These are phyloP conservation scores for Sisymbrium irio DNA, from an alignment of 345 rosid genomes.

Conservation along the genomic window DNA sequence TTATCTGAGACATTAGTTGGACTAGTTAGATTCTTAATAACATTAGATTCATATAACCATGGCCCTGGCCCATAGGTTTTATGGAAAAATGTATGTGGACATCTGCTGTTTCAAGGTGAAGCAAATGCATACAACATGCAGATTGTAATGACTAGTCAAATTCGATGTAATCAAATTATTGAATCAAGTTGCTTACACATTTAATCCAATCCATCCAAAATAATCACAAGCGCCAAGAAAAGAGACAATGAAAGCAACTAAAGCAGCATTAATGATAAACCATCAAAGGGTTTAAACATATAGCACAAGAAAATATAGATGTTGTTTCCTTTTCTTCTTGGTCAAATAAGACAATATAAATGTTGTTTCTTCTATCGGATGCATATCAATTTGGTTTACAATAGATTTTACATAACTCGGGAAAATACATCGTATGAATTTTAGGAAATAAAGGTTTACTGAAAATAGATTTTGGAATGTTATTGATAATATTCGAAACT, in stretches of 20 bases:
- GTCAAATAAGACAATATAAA: neutral
- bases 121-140: slow-evolving; percentile 2
- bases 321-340: no score
- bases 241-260: neutral
- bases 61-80: neutral
- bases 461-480: neutral
- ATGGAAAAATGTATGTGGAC: neutral
- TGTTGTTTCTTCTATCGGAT: neutral
- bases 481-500: slow-evolving; percentile 19
- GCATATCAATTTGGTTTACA: neutral
- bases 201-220: slow-evolving; percentile 12
- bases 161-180: neutral
- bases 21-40: no score
- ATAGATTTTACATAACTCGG: neutral
- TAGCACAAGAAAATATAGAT: neutral
- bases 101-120: neutral
- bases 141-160: slow-evolving; percentile 10
- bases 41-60: neutral
- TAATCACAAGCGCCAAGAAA: neutral
- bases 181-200: slow-evolving; percentile 5
- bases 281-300: neutral
- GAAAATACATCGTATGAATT: neutral
- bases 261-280: neutral
- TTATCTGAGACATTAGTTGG: neutral
- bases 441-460: neutral